phyloP scores from a whole-genome alignment of 805 yeast genomes.

The Brettanomyces nanus region DNA sequence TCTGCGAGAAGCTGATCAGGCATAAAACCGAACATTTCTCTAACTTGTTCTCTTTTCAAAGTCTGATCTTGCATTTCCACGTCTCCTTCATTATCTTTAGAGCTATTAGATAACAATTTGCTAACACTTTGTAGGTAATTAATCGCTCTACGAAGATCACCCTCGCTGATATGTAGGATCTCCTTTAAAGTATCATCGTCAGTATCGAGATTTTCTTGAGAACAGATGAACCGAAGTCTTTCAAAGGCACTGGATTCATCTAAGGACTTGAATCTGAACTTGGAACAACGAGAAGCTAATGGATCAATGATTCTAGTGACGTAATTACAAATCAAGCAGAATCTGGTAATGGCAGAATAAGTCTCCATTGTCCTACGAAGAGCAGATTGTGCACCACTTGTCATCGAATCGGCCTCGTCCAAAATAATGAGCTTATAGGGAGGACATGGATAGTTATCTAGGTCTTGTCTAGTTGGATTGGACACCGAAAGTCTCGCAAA shows the following conservation, averaged over 20 bases:
- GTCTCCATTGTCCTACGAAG: slow-evolving; percentile 91
- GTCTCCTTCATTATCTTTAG: slow-evolving; percentile 24
- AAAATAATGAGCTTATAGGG: slow-evolving; percentile 89
- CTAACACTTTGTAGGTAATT: slow-evolving; percentile 83
- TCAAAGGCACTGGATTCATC: slow-evolving; percentile 62
- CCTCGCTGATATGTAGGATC: slow-evolving; percentile 67
- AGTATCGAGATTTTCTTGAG: slow-evolving; percentile 32
- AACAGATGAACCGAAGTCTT: slow-evolving; percentile 56
- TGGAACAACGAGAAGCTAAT: slow-evolving; percentile 90
- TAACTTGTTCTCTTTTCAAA: slow-evolving; percentile 7
- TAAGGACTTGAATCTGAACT: slow-evolving; percentile 79
- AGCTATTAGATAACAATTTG: slow-evolving; percentile 32
- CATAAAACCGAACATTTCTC: slow-evolving; percentile 28
- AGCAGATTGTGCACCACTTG: slow-evolving; percentile 93
- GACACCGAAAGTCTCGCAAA: slow-evolving; percentile 83
- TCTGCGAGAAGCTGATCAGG: slow-evolving; percentile 16
- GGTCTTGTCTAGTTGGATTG: slow-evolving; percentile 63
- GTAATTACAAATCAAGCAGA: slow-evolving; percentile 92
- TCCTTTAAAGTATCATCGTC: slow-evolving; percentile 48
- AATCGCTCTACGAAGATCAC: slow-evolving; percentile 91
- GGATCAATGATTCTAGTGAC: slow-evolving; percentile 97
- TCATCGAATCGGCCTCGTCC: slow-evolving; percentile 99
- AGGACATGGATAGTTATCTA: slow-evolving; percentile 82
- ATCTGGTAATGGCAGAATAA: slow-evolving; percentile 82
- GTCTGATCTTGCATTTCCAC: slow-evolving; percentile 18